Evolutionary conservation across 1,284 basidiomycete genomes (phyloP), one percentile per base, ranked within the genome.

Genomic region (Naganishia liquefaciens): DNA sequence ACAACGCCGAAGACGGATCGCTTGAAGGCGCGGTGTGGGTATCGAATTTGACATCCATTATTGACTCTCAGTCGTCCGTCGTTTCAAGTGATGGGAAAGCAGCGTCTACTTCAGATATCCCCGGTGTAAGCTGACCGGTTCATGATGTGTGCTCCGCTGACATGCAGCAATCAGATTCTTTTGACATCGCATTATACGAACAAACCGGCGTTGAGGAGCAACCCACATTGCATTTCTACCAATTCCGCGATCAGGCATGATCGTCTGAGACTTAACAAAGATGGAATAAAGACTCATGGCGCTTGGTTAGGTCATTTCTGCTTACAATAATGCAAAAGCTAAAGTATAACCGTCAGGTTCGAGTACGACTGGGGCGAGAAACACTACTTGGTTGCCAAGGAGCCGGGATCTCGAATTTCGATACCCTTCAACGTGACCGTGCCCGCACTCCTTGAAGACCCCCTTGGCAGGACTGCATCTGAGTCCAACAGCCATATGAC

Each of bases 301-400:
- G 44, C 30, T 9, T 28, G 47, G 40, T 61, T n/a, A 7, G n/a
- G n/a, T 13, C 11, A 27, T 17, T 19, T 42, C 3, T n/a, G 47
- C 49, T 42, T 51, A 10, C 5, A 2, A 5, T 21, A 11, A 23
- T 4, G n/a, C 25, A 28, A 10, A 30, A 5, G 54, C 11, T 49
- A n/a, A 51, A 19, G 15, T 11, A 5, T 25, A 17, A 21, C n/a
- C 51, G 15, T 23, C 15, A 73, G 72, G 75, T 67, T 69, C 28
- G 53, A 71, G 11, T 77, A 73, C 74, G 67, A 67, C 13, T 77
- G 75, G 75, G 70, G 73, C 42, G 69, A 73, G 53, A 75, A 77
- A 58, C 69, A 75, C 42, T 78, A 78, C 68, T 57, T 75, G 17
- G 63, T 75, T 6, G 69, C 75, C 21, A 71, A 74, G 55, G 47